Conservation (phyloP, 352 stramenopile genomes). For the Globisporangium megalacanthum region DNA sequence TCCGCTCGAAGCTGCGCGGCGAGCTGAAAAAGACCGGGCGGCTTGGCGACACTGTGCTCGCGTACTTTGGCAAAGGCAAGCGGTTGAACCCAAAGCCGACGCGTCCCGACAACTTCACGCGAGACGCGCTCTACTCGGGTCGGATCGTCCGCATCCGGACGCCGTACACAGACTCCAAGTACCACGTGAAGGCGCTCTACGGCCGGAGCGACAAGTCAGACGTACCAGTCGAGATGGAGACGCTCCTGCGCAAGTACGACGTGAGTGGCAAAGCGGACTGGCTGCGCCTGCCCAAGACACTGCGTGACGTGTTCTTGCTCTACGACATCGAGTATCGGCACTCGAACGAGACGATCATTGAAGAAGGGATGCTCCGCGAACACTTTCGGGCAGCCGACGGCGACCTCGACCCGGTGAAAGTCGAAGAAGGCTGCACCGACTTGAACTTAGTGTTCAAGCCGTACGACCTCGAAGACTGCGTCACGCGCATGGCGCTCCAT, state of each 20-base stretch:
- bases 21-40: conserved; percentile 55
- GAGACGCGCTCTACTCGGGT: conserved; percentile 40
- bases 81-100: conserved; percentile 39
- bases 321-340: conserved; percentile 70
- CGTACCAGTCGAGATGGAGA: conserved; percentile 24
- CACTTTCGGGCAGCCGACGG: conserved; percentile 48
- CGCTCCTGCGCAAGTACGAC: conserved; percentile 42
- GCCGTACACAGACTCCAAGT: conserved; percentile 45
- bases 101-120: conserved; percentile 36
- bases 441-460: conserved; percentile 59
- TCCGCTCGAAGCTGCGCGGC: conserved; percentile 34
- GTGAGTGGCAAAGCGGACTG: conserved; percentile 49
- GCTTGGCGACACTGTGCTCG: conserved; percentile 43
- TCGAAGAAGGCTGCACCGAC: conserved; percentile 52
- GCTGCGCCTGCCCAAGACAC: conserved; percentile 32
- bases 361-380: conserved; percentile 55
- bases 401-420: conserved; percentile 50
- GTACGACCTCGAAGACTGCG: conserved; percentile 60
- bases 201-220: conserved; percentile 24
- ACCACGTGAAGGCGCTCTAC: conserved; percentile 36
- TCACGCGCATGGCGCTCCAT: conserved; percentile 48
- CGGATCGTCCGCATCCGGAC: conserved; percentile 48
- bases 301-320: conserved; percentile 60
- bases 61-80: conserved; percentile 53
- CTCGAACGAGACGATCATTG: conserved; percentile 48